A percentile compares a stretch with the other conserved stretches of the same genome.
Evolutionary conservation across 108 stramenopile species (phyloP).

Genomic region (Chaetoceros tenuissimus): DNA sequence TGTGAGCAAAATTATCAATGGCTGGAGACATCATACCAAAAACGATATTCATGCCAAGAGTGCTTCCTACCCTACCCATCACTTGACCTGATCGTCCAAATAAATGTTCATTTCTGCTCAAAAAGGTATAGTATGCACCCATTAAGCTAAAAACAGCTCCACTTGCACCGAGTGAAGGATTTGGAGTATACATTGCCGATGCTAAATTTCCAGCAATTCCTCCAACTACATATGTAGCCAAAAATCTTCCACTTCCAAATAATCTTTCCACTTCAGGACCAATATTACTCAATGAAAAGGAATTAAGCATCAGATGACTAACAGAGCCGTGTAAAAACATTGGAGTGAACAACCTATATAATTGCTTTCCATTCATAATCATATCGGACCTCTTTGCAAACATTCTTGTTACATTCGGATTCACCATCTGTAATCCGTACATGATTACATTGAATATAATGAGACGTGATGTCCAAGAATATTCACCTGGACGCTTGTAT

Average conservation of each 20-base stretch:
- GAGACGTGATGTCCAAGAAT: slow-evolving; percentile 16
- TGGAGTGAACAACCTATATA: slow-evolving; percentile 66
- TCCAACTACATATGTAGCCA: slow-evolving; percentile 50
- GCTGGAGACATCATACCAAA: slow-evolving; percentile 29
- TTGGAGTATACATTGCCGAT: slow-evolving; percentile 46
- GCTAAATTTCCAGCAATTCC: slow-evolving; percentile 71
- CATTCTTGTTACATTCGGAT: slow-evolving; percentile 44
- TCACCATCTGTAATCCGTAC: slow-evolving; percentile 40
- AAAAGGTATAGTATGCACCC: slow-evolving; percentile 62
- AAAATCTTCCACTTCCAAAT: slow-evolving; percentile 44
- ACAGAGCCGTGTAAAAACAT: slow-evolving; percentile 71
- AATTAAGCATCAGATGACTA: slow-evolving; percentile 60
- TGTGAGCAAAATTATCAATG: slow-evolving; percentile 82
- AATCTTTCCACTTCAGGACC: slow-evolving; percentile 54
- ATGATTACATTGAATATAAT: slow-evolving; percentile 37
- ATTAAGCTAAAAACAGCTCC: slow-evolving; percentile 82
- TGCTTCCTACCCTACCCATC: slow-evolving; percentile 21
- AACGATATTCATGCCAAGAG: slow-evolving; percentile 30
- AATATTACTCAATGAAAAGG: slow-evolving; percentile 48
- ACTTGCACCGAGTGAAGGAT: slow-evolving; percentile 71
- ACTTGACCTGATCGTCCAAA: slow-evolving; percentile 35
- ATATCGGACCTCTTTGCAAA: slow-evolving; percentile 63
- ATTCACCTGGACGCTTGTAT: not conserved
- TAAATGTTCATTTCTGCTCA: slow-evolving; percentile 47
- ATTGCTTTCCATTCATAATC: slow-evolving; percentile 50